Evolutionary conservation across 2,329 filamentous ascomycete genomes (phyloP), one percentile per base, ranked within the genome.

Genomic region (Colletotrichum phormii): DNA sequence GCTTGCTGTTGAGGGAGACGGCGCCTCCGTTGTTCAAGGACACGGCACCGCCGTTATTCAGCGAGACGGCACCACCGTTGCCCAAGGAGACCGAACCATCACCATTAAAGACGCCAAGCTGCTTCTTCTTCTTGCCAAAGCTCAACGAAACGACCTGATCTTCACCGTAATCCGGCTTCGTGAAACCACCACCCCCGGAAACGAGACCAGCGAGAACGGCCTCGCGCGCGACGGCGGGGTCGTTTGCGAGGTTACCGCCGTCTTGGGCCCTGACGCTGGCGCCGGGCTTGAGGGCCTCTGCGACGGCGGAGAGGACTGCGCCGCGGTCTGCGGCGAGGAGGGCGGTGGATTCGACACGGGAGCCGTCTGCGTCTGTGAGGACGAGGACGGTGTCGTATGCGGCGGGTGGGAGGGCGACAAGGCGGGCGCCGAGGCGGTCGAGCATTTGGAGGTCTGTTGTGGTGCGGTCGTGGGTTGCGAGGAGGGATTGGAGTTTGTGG

Each of bases 391-490:
- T 84, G 81, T 97, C 94, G 86, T 99, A 99, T 67, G 94, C 93
- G 61, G 90, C 86, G 66, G 89, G 77, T 1, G 95, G 93, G 0
- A 99, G 91, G 8, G 91, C 86, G 70, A 97, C 94, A 49, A 98
- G 87, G 74, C 95, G 95, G 46, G 94, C 90, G 2, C 94, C 91
- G 53, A 99, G 89, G 64, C 97, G 94, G 85, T 99, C 97, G 74
- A 99, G 93, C 97, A 99, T 99, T 83, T 98, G 97, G 65, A 99
- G 88, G 80, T 99, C 97, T 74, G 95, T 96, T 58, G 89, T 86
- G 75, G 88, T 85, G 80, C 95, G 92, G 82, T 97, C 91, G 85
- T 94, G 91, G 70, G 90, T 86, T 72, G 91, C 87, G 78, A 97
- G 90, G 74, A 97, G 87, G 76, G 86, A 85, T 75, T 91, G 89